phyloP scores from a whole-genome alignment of 2,329 filamentous ascomycete species.

The Pseudocercospora macadamiae region DNA sequence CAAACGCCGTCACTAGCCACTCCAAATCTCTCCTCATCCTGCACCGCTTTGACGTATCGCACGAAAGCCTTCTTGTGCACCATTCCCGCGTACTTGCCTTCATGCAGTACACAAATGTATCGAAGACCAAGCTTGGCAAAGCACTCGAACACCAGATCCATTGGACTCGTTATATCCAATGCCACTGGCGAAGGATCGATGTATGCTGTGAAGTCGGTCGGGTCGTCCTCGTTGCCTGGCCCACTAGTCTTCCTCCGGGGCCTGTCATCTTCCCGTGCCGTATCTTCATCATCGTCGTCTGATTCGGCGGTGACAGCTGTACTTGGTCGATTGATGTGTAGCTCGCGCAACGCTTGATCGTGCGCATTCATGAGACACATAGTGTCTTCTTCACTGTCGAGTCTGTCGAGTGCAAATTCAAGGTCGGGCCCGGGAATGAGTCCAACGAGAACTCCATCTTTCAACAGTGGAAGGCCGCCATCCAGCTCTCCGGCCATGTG shows the following conservation, averaged over 20 bases:
- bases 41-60: conserved; percentile 85
- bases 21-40: conserved; percentile 49
- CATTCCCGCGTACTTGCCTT: conserved; percentile 86
- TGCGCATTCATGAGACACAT: conserved; percentile 80
- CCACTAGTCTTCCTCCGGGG: conserved; percentile 5
- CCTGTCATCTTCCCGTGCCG: conserved; percentile 13
- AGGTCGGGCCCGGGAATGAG: conserved; percentile 92
- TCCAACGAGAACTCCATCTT: conserved; percentile 78
- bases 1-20: conserved; percentile 10
- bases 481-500: conserved; percentile 88
- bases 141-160: conserved; percentile 95
- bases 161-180: conserved; percentile 83
- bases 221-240: conserved; percentile 50
- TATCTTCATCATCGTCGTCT: conserved; percentile 19
- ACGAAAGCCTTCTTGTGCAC: conserved; percentile 98
- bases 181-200: conserved; percentile 91
- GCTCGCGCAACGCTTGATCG: conserved; percentile 50
- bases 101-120: conserved; percentile 85
- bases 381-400: conserved; percentile 70
- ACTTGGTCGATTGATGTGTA: conserved; percentile 10
- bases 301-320: conserved; percentile 12
- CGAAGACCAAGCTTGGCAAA: conserved; percentile 92
- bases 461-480: conserved; percentile 84
- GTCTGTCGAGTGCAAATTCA: conserved; percentile 85
- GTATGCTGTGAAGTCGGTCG: conserved; percentile 84